Evolutionary conservation across 2,329 filamentous ascomycete genomes (phyloP).

Genomic region (Zymoseptoria passerinii): DNA sequence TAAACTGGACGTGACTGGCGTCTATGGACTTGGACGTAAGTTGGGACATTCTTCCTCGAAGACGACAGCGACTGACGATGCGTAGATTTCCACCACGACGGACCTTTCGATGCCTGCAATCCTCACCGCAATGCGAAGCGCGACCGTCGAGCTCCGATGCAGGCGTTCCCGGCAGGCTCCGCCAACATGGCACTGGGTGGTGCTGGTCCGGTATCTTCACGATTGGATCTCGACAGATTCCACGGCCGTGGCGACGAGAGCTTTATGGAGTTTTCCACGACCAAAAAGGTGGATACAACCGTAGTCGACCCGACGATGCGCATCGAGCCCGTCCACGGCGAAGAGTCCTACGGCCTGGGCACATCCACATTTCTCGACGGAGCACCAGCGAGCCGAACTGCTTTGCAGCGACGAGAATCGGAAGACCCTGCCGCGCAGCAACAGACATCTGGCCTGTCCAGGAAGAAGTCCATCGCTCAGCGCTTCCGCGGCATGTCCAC

Average conservation of each 20-base stretch:
- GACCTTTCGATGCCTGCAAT: slow-evolving; percentile 93
- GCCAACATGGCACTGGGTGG: slow-evolving; percentile 89
- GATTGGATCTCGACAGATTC: slow-evolving; percentile 78
- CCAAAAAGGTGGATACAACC: slow-evolving; percentile 32
- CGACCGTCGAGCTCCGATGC: slow-evolving; percentile 80
- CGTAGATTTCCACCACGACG: slow-evolving; percentile 91
- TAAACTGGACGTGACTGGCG: slow-evolving; percentile 90
- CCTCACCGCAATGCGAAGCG: slow-evolving; percentile 85
- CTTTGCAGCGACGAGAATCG: slow-evolving; percentile 66
- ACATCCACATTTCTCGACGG: slow-evolving; percentile 95
- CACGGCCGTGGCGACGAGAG: slow-evolving; percentile 81
- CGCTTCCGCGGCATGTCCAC: slow-evolving; percentile 79
- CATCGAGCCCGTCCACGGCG: slow-evolving; percentile 69
- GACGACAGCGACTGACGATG: slow-evolving; percentile 7
- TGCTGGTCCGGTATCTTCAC: slow-evolving; percentile 70
- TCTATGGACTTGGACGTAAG: slow-evolving; percentile 85
- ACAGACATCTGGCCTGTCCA: slow-evolving; percentile 55
- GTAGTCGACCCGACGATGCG: slow-evolving; percentile 60
- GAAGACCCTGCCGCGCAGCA: slow-evolving; percentile 47
- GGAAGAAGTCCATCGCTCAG: slow-evolving; percentile 93
- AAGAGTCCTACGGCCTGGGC: slow-evolving; percentile 74
- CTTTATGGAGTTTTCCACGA: slow-evolving; percentile 66
- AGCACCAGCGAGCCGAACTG: slow-evolving; percentile 72
- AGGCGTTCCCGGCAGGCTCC: slow-evolving; percentile 87
- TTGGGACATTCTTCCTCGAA: slow-evolving; percentile 21